Percentiles rank a stretch among this genome's conserved stretches.
Conservation (phyloP, 495 filamentous ascomycete genomes). For the Glutinoglossum americanum region DNA sequence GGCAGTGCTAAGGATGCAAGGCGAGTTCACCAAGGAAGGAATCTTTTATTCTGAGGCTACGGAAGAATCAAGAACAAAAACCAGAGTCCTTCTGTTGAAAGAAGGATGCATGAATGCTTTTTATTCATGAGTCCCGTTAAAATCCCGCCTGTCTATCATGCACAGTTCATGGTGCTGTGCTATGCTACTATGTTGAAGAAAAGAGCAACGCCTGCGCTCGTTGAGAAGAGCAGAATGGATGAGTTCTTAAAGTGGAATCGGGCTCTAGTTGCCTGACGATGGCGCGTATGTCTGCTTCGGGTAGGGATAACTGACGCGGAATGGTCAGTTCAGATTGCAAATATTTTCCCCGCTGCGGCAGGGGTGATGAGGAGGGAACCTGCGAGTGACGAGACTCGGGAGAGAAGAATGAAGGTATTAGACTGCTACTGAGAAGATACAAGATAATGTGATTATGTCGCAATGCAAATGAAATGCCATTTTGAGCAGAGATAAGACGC, state of each 20-base stretch:
- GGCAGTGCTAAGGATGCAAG: neutral
- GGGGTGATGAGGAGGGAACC: neutral
- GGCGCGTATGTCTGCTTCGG: slow-evolving; percentile 57
- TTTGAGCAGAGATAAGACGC: neutral
- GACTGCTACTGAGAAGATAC: slow-evolving; percentile 2
- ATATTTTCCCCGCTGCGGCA: neutral
- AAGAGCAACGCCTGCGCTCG: slow-evolving; percentile 12
- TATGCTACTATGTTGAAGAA: neutral
- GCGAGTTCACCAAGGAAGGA: neutral
- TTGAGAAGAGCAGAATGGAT: slow-evolving; percentile 18
- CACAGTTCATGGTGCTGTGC: neutral
- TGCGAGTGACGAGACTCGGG: too few species aligned
- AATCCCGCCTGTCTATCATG: neutral
- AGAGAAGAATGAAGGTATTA: neutral
- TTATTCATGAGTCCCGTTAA: neutral
- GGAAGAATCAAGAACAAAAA: neutral
- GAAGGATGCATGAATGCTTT: neutral
- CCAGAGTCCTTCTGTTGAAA: neutral
- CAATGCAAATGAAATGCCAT: neutral
- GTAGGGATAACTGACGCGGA: slow-evolving; percentile 45
- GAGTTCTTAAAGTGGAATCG: slow-evolving; percentile 18
- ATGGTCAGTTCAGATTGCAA: neutral
- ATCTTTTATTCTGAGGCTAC: neutral
- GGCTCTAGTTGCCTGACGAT: slow-evolving; percentile 14
- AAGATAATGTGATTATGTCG: slow-evolving; percentile 1